Evolutionary conservation across 1,139 yeast species (phyloP).

Genomic region (Hemisphaericaspora xylofermentans): DNA sequence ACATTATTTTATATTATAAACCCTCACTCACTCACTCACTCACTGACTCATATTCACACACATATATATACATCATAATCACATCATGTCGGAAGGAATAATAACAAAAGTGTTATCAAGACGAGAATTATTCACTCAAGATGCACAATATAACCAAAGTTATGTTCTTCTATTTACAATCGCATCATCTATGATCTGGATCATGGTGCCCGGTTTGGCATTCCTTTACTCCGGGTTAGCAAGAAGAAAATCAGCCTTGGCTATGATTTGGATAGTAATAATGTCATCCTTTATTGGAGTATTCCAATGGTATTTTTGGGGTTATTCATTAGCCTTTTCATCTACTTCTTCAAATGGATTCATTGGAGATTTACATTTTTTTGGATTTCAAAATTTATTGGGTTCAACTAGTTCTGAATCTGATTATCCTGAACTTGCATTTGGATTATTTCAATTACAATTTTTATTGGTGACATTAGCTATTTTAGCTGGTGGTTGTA

Average conservation of each 20-base stretch:
- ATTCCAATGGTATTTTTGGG: conserved; percentile 98
- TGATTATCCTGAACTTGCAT: conserved; percentile 77
- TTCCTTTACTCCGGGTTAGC: conserved; percentile 92
- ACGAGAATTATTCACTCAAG: conserved; percentile 39
- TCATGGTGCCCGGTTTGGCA: conserved; percentile 95
- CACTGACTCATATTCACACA: background rate
- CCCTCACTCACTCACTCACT: background rate
- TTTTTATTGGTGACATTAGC: conserved; percentile 88
- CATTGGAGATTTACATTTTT: conserved; percentile 80
- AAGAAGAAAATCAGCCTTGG: conserved; percentile 84
- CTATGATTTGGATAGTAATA: conserved; percentile 80
- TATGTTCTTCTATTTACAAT: conserved; percentile 45
- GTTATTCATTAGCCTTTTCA: conserved; percentile 87
- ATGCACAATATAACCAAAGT: conserved; percentile 43
- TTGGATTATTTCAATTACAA: conserved; percentile 87
- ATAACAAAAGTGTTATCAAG: conserved; percentile 18
- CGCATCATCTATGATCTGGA: conserved; percentile 76
- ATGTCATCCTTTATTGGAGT: conserved; percentile 77
- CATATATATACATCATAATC: background rate
- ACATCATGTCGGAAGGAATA: conserved; percentile 7
- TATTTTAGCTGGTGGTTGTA: conserved; percentile 86
- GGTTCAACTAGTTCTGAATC: conserved; percentile 46
- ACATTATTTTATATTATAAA: background rate
- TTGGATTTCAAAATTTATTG: conserved; percentile 75
- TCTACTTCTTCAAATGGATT: conserved; percentile 72